These are phyloP conservation scores for Plasmodium fragile DNA, from an alignment of 169 alveolate genomes.

Conservation along the genomic window DNA sequence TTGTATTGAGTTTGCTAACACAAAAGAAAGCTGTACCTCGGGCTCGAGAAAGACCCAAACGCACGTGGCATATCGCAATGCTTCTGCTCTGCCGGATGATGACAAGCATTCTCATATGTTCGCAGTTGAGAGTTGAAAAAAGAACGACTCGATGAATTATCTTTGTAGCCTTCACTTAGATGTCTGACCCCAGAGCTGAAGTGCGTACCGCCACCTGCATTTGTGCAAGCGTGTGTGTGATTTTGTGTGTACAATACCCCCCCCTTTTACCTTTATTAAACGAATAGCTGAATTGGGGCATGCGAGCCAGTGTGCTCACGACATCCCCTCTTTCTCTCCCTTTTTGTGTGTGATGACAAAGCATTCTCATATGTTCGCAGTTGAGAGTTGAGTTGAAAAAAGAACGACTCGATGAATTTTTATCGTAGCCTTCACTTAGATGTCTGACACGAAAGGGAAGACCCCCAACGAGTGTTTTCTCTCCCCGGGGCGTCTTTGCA, in stretches of 20 bases:
- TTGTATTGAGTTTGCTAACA: neutral
- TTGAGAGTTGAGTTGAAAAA: conserved; percentile 5
- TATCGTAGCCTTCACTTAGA: conserved; percentile 73
- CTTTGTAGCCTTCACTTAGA: conserved; percentile 75
- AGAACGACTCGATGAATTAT: conserved; percentile 27
- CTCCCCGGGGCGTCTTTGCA: neutral
- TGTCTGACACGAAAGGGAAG: conserved; percentile 52
- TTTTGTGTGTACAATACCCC: neutral
- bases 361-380: conserved; percentile 63
- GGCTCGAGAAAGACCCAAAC: neutral
- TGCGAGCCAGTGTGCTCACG: neutral
- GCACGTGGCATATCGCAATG: neutral
- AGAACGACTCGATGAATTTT: conserved; percentile 29
- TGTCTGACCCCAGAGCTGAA: conserved; percentile 44
- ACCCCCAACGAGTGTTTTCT: neutral
- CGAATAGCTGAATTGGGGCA: neutral
- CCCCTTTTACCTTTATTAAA: neutral
- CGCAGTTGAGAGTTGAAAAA: conserved; percentile 61
- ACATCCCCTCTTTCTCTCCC: too few species aligned
- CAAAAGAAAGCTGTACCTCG: neutral
- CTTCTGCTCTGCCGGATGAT: conserved; percentile 15
- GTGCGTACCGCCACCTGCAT: neutral
- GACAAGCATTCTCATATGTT: conserved; percentile 60
- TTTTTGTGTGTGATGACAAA: conserved; percentile 54
- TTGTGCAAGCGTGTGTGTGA: neutral